These are phyloP conservation scores for Globisporangium polare DNA, from an alignment of 352 stramenopile species.

Conservation along the genomic window DNA sequence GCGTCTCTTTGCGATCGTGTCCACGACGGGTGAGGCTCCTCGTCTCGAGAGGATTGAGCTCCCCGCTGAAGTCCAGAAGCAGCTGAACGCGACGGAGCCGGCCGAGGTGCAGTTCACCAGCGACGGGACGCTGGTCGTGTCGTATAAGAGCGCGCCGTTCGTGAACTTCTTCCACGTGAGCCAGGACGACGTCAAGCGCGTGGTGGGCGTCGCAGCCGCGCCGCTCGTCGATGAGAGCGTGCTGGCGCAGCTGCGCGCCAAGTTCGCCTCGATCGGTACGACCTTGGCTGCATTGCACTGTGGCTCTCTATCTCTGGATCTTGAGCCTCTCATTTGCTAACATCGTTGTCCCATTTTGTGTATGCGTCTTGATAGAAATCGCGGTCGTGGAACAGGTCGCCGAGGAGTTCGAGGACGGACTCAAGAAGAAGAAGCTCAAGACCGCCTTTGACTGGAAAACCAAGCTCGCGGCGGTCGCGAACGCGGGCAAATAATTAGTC, in stretches of 20 bases:
- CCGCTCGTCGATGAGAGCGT: conserved; percentile 18
- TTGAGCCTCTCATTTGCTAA: background rate
- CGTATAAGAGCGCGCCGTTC: conserved; percentile 62
- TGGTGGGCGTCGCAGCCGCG: conserved; percentile 1
- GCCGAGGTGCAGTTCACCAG: conserved; percentile 48
- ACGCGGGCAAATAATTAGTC: conserved; percentile 9
- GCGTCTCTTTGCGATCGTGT: conserved; percentile 56
- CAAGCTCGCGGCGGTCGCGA: conserved; percentile 21
- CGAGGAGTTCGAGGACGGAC: conserved; percentile 57
- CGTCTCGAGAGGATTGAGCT: conserved; percentile 26
- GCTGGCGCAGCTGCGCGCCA: conserved; percentile 41
- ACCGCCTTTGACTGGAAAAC: conserved; percentile 36
- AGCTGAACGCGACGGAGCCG: conserved; percentile 38
- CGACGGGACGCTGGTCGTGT: conserved; percentile 40
- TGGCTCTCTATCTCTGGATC: background rate
- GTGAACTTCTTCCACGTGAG: conserved; percentile 48
- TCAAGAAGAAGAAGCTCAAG: conserved; percentile 84
- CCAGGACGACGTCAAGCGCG: conserved; percentile 18
- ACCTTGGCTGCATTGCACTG: background rate
- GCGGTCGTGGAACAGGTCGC: conserved; percentile 36
- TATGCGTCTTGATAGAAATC: conserved; percentile 30
- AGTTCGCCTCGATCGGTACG: conserved; percentile 55
- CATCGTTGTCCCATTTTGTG: conserved; percentile 4
- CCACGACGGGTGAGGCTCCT: conserved; percentile 12
- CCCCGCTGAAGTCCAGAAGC: conserved; percentile 24